Evolutionary conservation across 768 basidiomycete species (phyloP), one percentile per base, ranked within the genome.

Genomic region (Suillus sp.): DNA sequence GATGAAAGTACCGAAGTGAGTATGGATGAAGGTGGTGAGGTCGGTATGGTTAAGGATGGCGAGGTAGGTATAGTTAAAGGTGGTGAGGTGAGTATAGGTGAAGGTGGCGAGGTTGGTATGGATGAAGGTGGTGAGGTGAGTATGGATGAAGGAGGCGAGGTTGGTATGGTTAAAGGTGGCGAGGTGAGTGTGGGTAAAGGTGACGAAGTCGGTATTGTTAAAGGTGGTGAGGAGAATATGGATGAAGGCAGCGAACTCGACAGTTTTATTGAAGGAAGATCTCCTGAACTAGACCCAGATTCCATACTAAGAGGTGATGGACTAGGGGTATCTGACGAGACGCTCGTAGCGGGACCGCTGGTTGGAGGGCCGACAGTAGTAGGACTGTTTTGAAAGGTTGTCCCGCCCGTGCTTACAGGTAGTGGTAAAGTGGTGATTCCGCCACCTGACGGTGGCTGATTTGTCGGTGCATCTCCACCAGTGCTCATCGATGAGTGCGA

Each of bases 401-500:
- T 14, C 38, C 38, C 18, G 10, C 37, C 55, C 13, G 22, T 27
- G 55, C 38, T 13, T 40, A 38, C 56, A 22, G 18, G 38, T 57
- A 38, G 38, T 11, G 38, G 16, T 25, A 38, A 25, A 18, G 14
- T 38, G 10, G 16, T 30, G 6, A 20, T 27, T 27, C 9, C 37
- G 10, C 18, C 10, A 1, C 25, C 27, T 20, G 18, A 20, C 25
- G 11, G 25, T 57, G 38, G 38, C 4, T 10, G 20, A 18, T 40
- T 30, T 9, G 56, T 40, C 18, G 27, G 27, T 38, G 25, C 38
- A 18, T 25, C 38, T 40, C 27, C 27, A 40, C 18, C 56, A 30
- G 18, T 27, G 27, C 38, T 57, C 56, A 57, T 57, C 25, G 56
- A 37, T 13, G 38, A 57, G 10, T 27, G 11, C 40, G 38, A 57